Evolutionary conservation across 2,329 filamentous ascomycete species (phyloP).

Genomic region (Sporothrix brunneoviolacea): DNA sequence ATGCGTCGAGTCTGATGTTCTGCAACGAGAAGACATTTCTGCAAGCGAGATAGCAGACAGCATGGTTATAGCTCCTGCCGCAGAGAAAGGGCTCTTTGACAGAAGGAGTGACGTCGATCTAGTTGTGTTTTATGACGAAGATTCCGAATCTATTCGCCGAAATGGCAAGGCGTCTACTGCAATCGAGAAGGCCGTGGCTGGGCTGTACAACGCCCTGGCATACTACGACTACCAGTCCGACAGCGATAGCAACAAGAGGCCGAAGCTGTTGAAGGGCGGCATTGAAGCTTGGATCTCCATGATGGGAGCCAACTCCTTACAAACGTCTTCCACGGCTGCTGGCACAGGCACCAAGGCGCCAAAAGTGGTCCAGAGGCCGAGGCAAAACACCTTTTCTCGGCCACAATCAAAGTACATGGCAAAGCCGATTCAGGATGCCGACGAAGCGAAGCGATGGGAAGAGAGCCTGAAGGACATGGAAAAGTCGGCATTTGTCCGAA

Average conservation of each 20-base stretch:
- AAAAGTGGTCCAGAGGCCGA: constrained; percentile 7
- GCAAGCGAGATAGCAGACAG: constrained; percentile 58
- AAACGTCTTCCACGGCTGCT: constrained; percentile 30
- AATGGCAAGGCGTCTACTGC: constrained; percentile 16
- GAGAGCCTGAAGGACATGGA: constrained; percentile 58
- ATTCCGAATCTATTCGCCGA: constrained; percentile 48
- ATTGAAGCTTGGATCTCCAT: constrained; percentile 80
- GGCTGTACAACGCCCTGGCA: constrained; percentile 70
- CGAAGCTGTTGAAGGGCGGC: constrained; percentile 75
- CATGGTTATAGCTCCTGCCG: constrained; percentile 62
- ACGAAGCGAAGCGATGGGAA: constrained; percentile 77
- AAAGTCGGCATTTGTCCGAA: constrained; percentile 53
- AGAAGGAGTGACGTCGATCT: constrained; percentile 71
- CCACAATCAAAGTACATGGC: constrained; percentile 41
- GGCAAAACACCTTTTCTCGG: constrained; percentile 24
- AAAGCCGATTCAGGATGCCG: constrained; percentile 63
- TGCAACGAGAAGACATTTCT: constrained; percentile 60
- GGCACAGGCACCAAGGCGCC: constrained; percentile 13
- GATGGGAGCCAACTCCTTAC: constrained; percentile 62
- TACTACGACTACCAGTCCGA: constrained; percentile 62
- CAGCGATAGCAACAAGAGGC: constrained; percentile 39
- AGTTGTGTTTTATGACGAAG: constrained; percentile 83
- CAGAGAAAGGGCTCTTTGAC: constrained; percentile 70
- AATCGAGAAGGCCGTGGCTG: constrained; percentile 52
- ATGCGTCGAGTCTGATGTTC: constrained; percentile 77